Evolutionary conservation across 345 rosid genomes (phyloP), one percentile per base, ranked within the genome.

Genomic region (Gossypium stocksii): DNA sequence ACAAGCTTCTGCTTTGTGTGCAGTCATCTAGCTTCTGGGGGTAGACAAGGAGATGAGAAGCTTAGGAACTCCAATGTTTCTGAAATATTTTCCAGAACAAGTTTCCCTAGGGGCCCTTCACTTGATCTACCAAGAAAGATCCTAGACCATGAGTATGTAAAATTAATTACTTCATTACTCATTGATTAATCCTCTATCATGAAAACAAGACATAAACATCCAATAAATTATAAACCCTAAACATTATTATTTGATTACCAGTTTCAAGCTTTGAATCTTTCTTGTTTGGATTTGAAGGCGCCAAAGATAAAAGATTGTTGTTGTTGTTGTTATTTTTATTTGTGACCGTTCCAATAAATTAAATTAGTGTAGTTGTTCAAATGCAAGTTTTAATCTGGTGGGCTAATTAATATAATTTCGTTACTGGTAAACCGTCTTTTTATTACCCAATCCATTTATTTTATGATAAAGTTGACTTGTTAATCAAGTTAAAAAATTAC

Each of bases 1-100:
- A 92, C 97, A 14, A 88, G 87, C 80, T 88, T 90, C 80, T 92
- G 97, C 88, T 90, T 92, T 77, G 86, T 90, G 9, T 90, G 96
- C 72, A 66, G 84, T 75, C 97, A 92, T 78, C 83, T 92, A 72
- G 97, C 97, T 65, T 92, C 97, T 0, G 97, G 97, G 43, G 96
- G 91, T 9, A 86, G 85, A 48, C 89, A 90, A 75, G 89, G 95
- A 6, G 97, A 92, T 68, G 96, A 81, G 62, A 83, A 82, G 61
- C 82, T 76, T 17, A 85, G 97, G 81, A 92, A 90, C 75, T 82
- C 91, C 22, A 83, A 92, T 49, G 87, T 85, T 57, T 76, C 76
- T 0, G 93, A 92, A 74, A 92, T 92, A 17, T 73, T 90, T 20
- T 67, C 87, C 11, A 82, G 97, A 61, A 89, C 97, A 45, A 82